Base-by-base conservation (phyloP, 768 basidiomycete genomes). In the Tubosaeta brunneosetosa region DNA sequence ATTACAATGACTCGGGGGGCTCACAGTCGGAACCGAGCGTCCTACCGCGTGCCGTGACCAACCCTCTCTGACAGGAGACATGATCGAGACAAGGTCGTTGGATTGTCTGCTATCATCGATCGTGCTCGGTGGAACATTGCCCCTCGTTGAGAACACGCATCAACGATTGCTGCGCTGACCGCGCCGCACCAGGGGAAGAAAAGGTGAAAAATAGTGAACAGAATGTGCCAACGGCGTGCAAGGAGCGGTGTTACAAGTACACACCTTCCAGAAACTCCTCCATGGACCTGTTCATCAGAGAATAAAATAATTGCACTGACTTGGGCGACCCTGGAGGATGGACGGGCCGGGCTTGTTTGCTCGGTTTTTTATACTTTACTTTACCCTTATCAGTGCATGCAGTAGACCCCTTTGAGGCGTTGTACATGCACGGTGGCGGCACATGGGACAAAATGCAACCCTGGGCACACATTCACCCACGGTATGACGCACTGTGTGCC, bases 91-190 rank as follows among this genome's bases (percentile, higher is more conserved):
- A 8, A 41, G 37, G 43, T 40, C 36, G 38, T n/a, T 31, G 49
- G 5, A 42, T 50, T 33, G 34, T 44, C 47, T 25, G 10, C 29
- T 29, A 29, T 29, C 29, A 48, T 41, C 40, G 52, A 51, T 57
- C 53, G 40, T 26, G 40, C 50, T 40, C 19, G 33, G 12, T 40
- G 27, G 10, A 2, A 38, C 49, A 44, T 52, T 33, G 34, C 1
- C 51, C 60, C 62, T 66, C 63, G 47, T 60, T 66, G 63, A 58
- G 66, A 53, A 64, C 63, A 64, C 61, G 63, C 58, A 51, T 58
- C 29, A 1, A 6, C 6, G 45, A 32, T 46, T 50, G 49, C 53
- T 58, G 58, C 51, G 61, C 52, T 29, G 8, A 34, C 34, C 45
- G 51, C 50, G 44, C 55, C 46, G 25, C 27, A 17, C 26, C 45